These are phyloP conservation scores for Trametes cubensis DNA, from an alignment of 768 basidiomycete genomes.

Conservation along the genomic window DNA sequence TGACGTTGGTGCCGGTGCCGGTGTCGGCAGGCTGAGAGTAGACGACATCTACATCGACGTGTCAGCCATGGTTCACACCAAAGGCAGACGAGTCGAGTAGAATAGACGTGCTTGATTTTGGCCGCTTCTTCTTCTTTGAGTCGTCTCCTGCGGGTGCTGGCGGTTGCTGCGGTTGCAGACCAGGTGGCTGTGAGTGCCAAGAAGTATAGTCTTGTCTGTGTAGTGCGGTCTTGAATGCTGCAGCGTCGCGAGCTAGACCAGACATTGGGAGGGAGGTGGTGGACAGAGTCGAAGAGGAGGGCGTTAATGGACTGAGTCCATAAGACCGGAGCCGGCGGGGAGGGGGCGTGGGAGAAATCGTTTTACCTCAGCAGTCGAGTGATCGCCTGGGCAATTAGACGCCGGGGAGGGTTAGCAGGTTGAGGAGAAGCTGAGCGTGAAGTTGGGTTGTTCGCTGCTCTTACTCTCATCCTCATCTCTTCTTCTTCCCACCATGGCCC, in stretches of 20 bases:
- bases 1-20: constrained; percentile 77
- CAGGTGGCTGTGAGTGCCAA: constrained; percentile 71
- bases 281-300: constrained; percentile 5
- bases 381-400: not conserved
- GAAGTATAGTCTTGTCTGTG: constrained; percentile 70
- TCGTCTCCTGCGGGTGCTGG: constrained; percentile 46
- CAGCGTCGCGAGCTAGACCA: constrained; percentile 66
- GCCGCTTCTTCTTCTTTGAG: constrained; percentile 57
- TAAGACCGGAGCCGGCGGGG: not conserved
- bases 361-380: not conserved
- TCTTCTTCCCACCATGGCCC: constrained; percentile 30
- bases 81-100: constrained; percentile 27
- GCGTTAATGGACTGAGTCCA: no score
- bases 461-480: constrained; percentile 22
- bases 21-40: constrained; percentile 90
- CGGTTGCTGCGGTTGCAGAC: constrained; percentile 37
- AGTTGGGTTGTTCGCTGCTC: constrained; percentile 10
- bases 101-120: constrained; percentile 60
- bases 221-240: constrained; percentile 67
- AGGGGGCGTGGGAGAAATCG: constrained; percentile 1
- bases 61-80: constrained; percentile 26
- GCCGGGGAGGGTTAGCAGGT: not conserved
- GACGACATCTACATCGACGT: constrained; percentile 57
- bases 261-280: constrained; percentile 48
- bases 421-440: not conserved